Evolutionary conservation across 2,329 filamentous ascomycete species (phyloP).

Genomic region (Stagonosporopsis cucurbitacearum): DNA sequence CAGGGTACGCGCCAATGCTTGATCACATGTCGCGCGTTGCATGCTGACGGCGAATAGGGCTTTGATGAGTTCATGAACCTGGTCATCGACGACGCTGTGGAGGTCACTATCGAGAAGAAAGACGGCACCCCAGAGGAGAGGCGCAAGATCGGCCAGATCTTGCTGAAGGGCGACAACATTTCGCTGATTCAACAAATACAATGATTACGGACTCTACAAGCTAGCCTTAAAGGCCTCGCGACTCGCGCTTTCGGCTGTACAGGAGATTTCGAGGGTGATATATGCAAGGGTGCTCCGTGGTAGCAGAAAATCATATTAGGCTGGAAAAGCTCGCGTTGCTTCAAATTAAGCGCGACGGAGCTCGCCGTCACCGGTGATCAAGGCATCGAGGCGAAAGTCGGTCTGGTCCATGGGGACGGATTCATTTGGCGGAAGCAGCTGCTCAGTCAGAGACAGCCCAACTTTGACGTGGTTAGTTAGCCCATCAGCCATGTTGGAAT

Average conservation of each 20-base stretch:
- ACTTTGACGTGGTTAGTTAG: conserved; percentile 58
- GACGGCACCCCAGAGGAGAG: conserved; percentile 73
- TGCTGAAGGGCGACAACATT: conserved; percentile 88
- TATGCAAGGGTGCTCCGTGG: conserved; percentile 6
- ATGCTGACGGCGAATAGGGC: conserved; percentile 63
- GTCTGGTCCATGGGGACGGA: conserved; percentile 75
- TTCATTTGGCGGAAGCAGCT: conserved; percentile 72
- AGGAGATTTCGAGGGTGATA: conserved; percentile 7
- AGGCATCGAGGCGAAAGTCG: conserved; percentile 80
- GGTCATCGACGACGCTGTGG: conserved; percentile 92
- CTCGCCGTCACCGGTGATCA: conserved; percentile 74
- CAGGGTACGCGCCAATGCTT: conserved; percentile 64
- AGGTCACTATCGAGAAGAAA: conserved; percentile 86
- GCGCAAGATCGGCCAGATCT: conserved; percentile 79
- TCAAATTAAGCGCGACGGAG: conserved; percentile 39
- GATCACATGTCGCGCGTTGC: background rate
- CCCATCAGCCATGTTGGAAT: conserved; percentile 38
- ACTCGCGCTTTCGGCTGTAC: conserved; percentile 13
- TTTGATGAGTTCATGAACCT: conserved; percentile 99
- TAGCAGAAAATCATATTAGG: conserved; percentile 3
- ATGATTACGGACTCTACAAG: conserved; percentile 17
- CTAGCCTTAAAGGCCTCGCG: conserved; percentile 1
- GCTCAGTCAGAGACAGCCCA: conserved; percentile 85
- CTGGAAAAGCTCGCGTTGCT: background rate
- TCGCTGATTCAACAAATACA: conserved; percentile 69